Evolutionary conservation across 495 filamentous ascomycete species (phyloP).

Genomic region (Chaetomium fimeti): DNA sequence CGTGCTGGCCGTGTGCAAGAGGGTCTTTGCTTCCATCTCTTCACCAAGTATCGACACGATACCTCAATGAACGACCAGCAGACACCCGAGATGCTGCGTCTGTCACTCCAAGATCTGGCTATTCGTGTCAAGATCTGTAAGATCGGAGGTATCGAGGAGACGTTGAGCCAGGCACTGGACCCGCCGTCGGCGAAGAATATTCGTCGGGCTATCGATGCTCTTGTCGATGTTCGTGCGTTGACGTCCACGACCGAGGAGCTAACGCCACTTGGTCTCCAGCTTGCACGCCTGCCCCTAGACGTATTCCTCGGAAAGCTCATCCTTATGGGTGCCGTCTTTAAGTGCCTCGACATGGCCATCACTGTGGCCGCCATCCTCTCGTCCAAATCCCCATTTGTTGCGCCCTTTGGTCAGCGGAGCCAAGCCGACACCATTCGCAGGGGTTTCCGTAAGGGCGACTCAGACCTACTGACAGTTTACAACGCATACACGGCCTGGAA

Average conservation of each 20-base stretch:
- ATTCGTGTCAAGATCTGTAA: conserved; percentile 98
- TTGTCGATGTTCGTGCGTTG: conserved; percentile 90
- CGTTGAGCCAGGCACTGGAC: conserved; percentile 84
- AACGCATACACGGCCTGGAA: conserved; percentile 91
- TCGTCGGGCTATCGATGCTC: conserved; percentile 81
- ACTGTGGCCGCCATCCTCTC: conserved; percentile 91
- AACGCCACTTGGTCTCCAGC: conserved; percentile 78
- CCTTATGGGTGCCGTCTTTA: conserved; percentile 77
- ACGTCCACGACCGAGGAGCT: conserved; percentile 70
- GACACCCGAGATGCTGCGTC: conserved; percentile 89
- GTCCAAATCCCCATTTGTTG: conserved; percentile 89
- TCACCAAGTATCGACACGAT: conserved; percentile 85
- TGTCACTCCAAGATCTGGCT: conserved; percentile 90
- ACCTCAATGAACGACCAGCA: conserved; percentile 79
- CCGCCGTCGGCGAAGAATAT: conserved; percentile 89
- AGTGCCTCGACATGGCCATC: conserved; percentile 82
- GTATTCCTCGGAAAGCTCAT: conserved; percentile 93
- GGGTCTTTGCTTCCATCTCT: conserved; percentile 92
- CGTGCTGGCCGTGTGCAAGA: conserved; percentile 94
- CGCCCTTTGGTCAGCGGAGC: conserved; percentile 73
- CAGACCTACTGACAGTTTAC: conserved; percentile 87
- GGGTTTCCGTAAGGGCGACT: conserved; percentile 80
- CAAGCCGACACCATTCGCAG: conserved; percentile 75
- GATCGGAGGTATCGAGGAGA: conserved; percentile 85
- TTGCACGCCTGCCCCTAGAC: conserved; percentile 86